These are phyloP conservation scores for Syzygium oleosum DNA, from an alignment of 345 rosid species.

Conservation along the genomic window DNA sequence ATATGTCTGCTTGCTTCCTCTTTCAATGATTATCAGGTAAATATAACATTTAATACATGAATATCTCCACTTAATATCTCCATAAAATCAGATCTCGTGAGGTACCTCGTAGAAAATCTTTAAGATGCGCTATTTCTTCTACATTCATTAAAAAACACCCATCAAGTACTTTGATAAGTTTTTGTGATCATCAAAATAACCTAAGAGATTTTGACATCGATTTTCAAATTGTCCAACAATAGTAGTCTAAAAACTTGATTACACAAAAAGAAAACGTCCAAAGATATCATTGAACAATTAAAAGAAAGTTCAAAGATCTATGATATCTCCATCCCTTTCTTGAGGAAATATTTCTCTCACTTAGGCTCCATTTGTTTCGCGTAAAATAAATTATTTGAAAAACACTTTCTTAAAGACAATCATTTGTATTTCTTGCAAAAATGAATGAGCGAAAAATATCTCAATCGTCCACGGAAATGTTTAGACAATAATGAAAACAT, in stretches of 20 bases:
- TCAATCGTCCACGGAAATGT: fast-evolving
- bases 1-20: background rate
- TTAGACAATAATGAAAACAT: background rate
- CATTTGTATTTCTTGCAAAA: fast-evolving
- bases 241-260: background rate
- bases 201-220: background rate
- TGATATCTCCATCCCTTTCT: background rate
- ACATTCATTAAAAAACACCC: background rate
- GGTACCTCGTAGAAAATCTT: background rate
- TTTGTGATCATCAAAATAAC: background rate
- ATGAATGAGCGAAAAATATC: background rate
- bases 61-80: background rate
- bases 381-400: background rate
- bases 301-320: background rate
- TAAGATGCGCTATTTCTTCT: background rate
- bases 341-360: background rate
- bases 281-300: background rate
- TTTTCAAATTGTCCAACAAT: background rate
- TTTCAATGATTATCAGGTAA: background rate
- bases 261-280: background rate
- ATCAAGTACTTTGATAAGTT: background rate
- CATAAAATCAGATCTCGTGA: background rate
- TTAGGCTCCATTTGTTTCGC: fast-evolving
- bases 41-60: background rate
- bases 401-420: fast-evolving